Percentiles rank a stretch among this genome's conserved stretches.
These are phyloP conservation scores for Ceriops decandra DNA, from an alignment of 345 rosid species.

Conservation along the genomic window DNA sequence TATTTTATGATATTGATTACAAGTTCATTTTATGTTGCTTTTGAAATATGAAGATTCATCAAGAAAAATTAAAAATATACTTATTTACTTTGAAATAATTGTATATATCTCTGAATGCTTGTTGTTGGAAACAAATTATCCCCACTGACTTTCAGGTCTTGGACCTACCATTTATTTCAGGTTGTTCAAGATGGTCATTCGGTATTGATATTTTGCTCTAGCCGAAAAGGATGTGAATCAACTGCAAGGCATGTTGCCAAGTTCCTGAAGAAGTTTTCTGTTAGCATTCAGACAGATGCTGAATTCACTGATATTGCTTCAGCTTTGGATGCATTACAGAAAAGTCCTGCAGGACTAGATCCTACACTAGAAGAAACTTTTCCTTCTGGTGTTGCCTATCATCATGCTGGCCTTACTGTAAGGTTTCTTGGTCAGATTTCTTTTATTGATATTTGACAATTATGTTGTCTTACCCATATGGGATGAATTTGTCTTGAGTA, in stretches of 20 bases:
- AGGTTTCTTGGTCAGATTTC: conserved; percentile 15
- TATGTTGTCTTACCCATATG: neutral
- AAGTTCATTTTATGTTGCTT: no score
- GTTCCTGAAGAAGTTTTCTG: conserved; percentile 59
- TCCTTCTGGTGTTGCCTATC: conserved; percentile 95
- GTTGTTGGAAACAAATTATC: no score
- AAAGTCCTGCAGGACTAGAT: conserved; percentile 87
- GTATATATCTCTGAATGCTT: no score
- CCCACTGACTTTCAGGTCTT: no score
- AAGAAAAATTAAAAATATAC: no score
- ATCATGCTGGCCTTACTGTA: conserved; percentile 99
- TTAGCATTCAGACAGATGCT: conserved; percentile 37
- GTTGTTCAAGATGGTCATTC: conserved; percentile 96
- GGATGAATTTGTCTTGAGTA: neutral
- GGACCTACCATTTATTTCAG: conserved; percentile 31
- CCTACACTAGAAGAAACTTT: conserved; percentile 86
- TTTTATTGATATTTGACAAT: no score
- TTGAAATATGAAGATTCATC: no score
- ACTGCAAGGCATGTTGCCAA: conserved; percentile 85
- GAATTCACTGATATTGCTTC: conserved; percentile 64
- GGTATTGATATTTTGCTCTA: conserved; percentile 90
- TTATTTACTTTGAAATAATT: no score
- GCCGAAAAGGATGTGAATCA: conserved; percentile 98
- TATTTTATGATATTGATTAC: no score
- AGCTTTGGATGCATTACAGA: conserved; percentile 70